These are phyloP conservation scores for Globisporangium megalacanthum DNA, from an alignment of 352 stramenopile species.

Conservation along the genomic window DNA sequence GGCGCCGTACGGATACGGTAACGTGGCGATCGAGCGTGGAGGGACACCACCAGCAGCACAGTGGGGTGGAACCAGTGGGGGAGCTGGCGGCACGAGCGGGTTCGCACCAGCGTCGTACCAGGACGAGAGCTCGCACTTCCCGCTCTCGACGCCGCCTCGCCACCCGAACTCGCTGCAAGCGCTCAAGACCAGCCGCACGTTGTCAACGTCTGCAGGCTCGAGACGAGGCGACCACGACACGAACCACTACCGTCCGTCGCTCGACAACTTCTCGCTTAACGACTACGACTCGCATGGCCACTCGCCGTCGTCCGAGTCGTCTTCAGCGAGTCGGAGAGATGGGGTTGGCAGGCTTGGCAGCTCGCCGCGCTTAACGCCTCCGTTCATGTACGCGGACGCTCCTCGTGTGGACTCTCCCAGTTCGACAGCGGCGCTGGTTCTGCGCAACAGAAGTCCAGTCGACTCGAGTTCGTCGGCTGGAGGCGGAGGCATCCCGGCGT, in stretches of 20 bases:
- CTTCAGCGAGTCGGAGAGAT: too few species aligned
- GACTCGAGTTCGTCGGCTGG: constrained; percentile 1
- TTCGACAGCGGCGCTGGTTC: constrained; percentile 19
- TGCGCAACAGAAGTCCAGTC: constrained; percentile 1
- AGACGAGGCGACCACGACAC: too few species aligned
- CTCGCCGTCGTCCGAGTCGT: too few species aligned
- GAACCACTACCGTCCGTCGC: too few species aligned
- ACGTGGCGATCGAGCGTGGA: constrained; percentile 54
- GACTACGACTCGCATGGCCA: too few species aligned
- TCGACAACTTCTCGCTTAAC: too few species aligned
- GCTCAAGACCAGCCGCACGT: too few species aligned
- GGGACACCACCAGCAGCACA: constrained; percentile 15
- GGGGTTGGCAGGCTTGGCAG: constrained; percentile 6
- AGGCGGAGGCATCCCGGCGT: constrained; percentile 20
- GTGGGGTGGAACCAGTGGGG: constrained; percentile 21
- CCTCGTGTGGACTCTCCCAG: background rate
- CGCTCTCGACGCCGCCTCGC: too few species aligned
- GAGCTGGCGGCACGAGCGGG: constrained; percentile 10
- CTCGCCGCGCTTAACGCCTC: constrained; percentile 29
- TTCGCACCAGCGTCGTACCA: background rate
- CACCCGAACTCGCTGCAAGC: too few species aligned
- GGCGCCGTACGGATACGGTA: constrained; percentile 71
- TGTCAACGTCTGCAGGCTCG: too few species aligned
- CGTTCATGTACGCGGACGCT: constrained; percentile 21
- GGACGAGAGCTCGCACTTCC: too few species aligned